phyloP scores from a whole-genome alignment of 176 grass and related monocot species.

The barley (Hordeum vulgare) region DNA sequence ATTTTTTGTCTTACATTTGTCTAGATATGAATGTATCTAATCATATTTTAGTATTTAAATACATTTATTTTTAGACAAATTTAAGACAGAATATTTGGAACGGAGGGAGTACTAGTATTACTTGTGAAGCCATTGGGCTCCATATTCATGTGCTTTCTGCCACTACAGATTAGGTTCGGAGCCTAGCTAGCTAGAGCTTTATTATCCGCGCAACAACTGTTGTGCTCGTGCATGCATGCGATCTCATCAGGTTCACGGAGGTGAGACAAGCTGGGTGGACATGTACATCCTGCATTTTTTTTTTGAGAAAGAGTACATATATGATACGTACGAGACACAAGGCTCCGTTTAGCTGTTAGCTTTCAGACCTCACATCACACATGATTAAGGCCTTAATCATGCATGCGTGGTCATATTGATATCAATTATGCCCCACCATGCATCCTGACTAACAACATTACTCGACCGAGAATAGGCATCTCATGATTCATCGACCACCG shows the following conservation, averaged over 20 bases:
- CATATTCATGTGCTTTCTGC: neutral
- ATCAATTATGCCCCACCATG: neutral
- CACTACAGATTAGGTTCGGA: neutral
- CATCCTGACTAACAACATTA: slow-evolving; percentile 11
- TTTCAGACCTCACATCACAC: neutral
- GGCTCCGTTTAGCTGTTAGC: slow-evolving; percentile 5
- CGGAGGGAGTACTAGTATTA: too few relatives aligned
- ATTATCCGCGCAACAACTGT: neutral
- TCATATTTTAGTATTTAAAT: too few relatives aligned
- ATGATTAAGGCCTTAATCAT: slow-evolving; percentile 17
- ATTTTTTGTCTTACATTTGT: too few relatives aligned
- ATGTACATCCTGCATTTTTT: neutral
- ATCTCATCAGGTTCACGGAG: neutral
- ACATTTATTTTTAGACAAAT: too few relatives aligned
- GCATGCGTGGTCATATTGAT: neutral
- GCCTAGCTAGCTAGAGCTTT: neutral
- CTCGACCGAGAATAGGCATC: neutral
- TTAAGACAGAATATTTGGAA: too few relatives aligned
- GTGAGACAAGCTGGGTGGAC: too few relatives aligned
- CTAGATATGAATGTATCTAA: too few relatives aligned
- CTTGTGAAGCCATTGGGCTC: neutral
- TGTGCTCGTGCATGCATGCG: slow-evolving; percentile 10
- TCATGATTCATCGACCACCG: neutral
- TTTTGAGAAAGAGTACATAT: neutral
- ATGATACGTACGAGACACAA: neutral